Percentiles rank a stretch among this genome's conserved stretches.
Conservation (phyloP, 306 rosid species). For the Psophocarpus tetragonolobus region DNA sequence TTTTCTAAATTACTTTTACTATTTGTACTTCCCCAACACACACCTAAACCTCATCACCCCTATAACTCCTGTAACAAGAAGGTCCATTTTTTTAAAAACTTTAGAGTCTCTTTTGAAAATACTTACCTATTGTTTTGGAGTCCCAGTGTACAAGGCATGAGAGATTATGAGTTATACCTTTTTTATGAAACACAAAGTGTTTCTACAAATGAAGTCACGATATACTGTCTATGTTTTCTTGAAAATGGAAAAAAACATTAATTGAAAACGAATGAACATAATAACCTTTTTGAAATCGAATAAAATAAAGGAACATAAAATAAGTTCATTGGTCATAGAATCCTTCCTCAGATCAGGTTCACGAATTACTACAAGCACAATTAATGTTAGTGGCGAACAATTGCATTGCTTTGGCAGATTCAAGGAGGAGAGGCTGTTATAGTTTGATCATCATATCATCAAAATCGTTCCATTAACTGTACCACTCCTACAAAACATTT, state of each 20-base stretch:
- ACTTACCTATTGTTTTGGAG: too few species aligned
- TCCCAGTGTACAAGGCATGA: too few species aligned
- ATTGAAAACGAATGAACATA: not conserved
- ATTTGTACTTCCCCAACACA: too few species aligned
- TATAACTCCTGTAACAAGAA: too few species aligned
- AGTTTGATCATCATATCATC: not conserved
- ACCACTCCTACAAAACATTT: conserved; percentile 15
- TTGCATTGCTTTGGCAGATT: conserved; percentile 6
- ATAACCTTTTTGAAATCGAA: not conserved
- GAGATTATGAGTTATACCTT: too few species aligned
- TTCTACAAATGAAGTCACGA: not conserved
- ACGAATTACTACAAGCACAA: conserved; percentile 3
- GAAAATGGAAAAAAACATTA: not conserved
- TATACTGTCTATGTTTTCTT: not conserved
- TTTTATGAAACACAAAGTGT: not conserved
- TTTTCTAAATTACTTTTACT: too few species aligned
- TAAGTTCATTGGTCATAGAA: not conserved
- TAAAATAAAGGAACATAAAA: not conserved
- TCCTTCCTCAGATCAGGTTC: not conserved
- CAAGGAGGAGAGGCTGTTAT: not conserved
- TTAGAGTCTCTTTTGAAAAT: too few species aligned
- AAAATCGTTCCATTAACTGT: not conserved
- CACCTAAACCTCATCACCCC: too few species aligned
- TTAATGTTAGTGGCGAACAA: not conserved
- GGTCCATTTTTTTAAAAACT: too few species aligned